Percentiles rank a stretch among this genome's conserved stretches.
Evolutionary conservation across 2,329 filamentous ascomycete species (phyloP).

Genomic region (Neofusicoccum kwambonambiense): DNA sequence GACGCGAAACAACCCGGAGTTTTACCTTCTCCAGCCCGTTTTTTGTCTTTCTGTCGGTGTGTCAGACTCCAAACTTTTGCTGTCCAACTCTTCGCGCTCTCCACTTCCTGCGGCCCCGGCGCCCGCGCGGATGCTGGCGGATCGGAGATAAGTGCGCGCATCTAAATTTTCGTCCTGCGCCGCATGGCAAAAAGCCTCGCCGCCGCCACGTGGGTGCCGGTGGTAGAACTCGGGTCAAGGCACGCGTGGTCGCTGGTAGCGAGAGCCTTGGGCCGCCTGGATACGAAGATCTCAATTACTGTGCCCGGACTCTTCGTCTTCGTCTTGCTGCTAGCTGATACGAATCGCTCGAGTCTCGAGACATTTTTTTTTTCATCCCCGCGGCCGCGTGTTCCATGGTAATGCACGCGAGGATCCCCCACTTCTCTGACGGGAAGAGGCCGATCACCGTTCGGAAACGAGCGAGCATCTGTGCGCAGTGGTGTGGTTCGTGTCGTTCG

Average conservation of each 20-base stretch:
- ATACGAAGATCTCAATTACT: background rate
- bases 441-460: constrained; percentile 4
- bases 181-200: background rate
- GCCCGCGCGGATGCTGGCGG: constrained; percentile 1
- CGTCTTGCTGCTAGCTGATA: background rate
- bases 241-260: background rate
- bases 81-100: background rate
- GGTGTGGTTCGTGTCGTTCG: background rate
- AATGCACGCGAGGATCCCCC: background rate
- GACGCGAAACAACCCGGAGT: background rate
- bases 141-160: background rate
- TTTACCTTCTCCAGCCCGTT: background rate
- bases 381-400: background rate
- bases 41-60: background rate
- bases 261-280: background rate
- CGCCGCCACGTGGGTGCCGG: constrained; percentile 8
- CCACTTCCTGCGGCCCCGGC: background rate
- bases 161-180: background rate
- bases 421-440: background rate
- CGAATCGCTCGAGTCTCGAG: background rate
- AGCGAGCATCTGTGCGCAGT: background rate
- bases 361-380: background rate
- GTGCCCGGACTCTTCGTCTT: background rate
- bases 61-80: background rate
- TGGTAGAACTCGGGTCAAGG: background rate